Evolutionary conservation across 345 rosid genomes (phyloP), one percentile per base, ranked within the genome.

Genomic region (Limnanthes douglasii): DNA sequence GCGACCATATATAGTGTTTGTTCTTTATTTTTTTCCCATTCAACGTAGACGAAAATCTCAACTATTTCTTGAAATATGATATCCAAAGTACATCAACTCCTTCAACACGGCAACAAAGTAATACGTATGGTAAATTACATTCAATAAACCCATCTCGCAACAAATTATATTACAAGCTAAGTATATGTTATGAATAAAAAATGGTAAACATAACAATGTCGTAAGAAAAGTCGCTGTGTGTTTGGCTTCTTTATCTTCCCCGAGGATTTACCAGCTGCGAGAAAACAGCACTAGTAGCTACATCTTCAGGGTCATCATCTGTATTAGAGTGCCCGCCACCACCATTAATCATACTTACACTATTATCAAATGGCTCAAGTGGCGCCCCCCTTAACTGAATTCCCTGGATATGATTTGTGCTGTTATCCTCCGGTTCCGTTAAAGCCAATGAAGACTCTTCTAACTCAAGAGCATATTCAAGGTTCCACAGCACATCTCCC

Each of bases 401-500:
- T 30, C 82, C 85, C 0, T 81, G 75, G 27, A 90, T 90, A 36
- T 90, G 95, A 59, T 84, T 90, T 8, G 98, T 90, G 29, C 98
- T 90, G 54, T 84, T 84, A 51, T 84, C 98, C 26, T 90, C 98
- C 5, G 98, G 92, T 40, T 90, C 98, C 70, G 54, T 61, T 3
- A 86, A 69, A 14, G 93, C 97, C 6, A 72, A 63, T 8, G 94
- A 68, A 11, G 94, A 78, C 67, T 92, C 99, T 59, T 92, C 88
- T 0, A 92, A 86, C 71, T 92, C 94, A 25, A 85, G 70, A 20
- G 94, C 96, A 34, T 85, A 92, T 18, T 92, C 99, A 10, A 92
- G 70, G 41, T 85, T 90, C 99, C 99, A 92, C 53, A 92, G 37
- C 4, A 92, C 99, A 43, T 92, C 99, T 45, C 99, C 99, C 94